Base-by-base conservation (phyloP, 768 basidiomycete species). In the Scleroderma bovista region DNA sequence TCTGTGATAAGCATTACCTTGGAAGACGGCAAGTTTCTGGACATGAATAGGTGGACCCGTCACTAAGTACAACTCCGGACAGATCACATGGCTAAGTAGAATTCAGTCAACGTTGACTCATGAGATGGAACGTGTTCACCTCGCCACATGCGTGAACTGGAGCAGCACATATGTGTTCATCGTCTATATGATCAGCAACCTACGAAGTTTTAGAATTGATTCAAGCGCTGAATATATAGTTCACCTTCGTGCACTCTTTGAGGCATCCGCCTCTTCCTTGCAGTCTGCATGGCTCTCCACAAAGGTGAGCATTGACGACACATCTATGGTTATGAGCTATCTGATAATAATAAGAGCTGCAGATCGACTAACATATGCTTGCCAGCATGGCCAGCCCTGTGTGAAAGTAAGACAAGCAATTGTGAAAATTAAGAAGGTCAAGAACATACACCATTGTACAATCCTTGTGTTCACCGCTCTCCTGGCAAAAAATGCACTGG, bases 341-440 rank as follows among this genome's bases (percentile, higher is more conserved):
- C 34, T 13, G 12, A 36, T 12, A 36, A 36, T 36, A 6, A 13
- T 72, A 59, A 4, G 77, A 78, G 46, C 79, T 80, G 26, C 9
- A 31, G 79, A 56, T 64, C 81, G 80, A 57, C 75, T 46, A 3
- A 81, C 82, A 80, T 70, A 53, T 83, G 81, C 10, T 65, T 68
- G 13, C 78, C 79, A 19, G 72, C 60, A 51, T 84, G 81, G 0
- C 82, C 83, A 26, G 80, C 81, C n/a, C 81, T 83, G 31, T 16
- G 22, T 0, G 3, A 10, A 38, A 43, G n/a, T n/a, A 3, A 24
- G 19, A 16, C 49, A 13, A 47, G 43, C 13, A 46, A 15, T 12
- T 24, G 26, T 23, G 29, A 2, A n/a, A 3, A 2, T 26, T n/a
- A 38, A 3, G 44, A 49, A 23, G 3, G 8, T 24, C 13, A 15